Base-by-base conservation (phyloP, 2,329 filamentous ascomycete genomes). In the Basipetospora chlamydospora region DNA sequence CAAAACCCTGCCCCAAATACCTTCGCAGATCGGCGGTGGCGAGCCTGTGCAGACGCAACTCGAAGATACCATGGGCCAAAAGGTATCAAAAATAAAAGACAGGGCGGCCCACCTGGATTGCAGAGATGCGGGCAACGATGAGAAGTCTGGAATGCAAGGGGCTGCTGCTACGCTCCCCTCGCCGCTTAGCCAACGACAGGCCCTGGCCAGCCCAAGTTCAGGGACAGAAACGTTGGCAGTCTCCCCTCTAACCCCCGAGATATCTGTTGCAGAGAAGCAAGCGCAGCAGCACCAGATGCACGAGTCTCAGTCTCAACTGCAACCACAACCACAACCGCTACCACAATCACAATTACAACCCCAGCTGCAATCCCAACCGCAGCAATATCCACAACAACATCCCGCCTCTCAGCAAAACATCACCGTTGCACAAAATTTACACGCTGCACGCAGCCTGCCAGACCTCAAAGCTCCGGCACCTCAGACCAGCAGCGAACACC, bases 351-450 rank as follows among this genome's bases (percentile, higher is more conserved):
- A 35, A 18, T 25, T 46, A 29, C 26, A 39, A 11, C 39, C 36
- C 11, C 38, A 44, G 7, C 40, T 44, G 9, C 39, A 45, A 15
- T 39, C 47, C 5, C 38, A 42, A 3, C 35, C 38, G 22, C 12
- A 42, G 41, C 18, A 33, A 33, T n/a, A 44, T 46, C 22, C 28
- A 40, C 10, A 49, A 45, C 17, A 37, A 45, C 10, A 38, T 49
- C n/a, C 38, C 42, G 25, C 46, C 47, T 33, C 56, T 52, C 37
- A 47, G 48, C 13, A 33, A 20, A 44, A 49, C 4, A 25, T 39
- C 3, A 28, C 42, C 20, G 43, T 39, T 9, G 39, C 40, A 6
- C 42, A 41, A 22, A 46, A 46, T n/a, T 43, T 49, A 6, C 45
- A 46, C 13, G 35, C 46, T 10, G 41, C 41, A 6, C 49, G 46